These are phyloP conservation scores for Astrothelium macrocarpum DNA, from an alignment of 495 filamentous ascomycete genomes.

Conservation along the genomic window DNA sequence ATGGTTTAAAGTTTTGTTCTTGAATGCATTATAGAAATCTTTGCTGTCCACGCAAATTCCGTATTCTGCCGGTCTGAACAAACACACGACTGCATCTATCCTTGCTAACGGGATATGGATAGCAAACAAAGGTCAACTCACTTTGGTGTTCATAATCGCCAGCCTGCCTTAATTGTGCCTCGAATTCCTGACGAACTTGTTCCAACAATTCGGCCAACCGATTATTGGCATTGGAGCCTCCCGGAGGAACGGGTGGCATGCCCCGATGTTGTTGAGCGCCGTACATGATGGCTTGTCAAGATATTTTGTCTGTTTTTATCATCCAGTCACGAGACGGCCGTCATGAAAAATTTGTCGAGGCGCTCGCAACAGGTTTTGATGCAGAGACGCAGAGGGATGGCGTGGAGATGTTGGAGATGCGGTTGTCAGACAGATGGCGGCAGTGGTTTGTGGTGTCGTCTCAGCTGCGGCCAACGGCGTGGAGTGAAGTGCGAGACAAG, in stretches of 20 bases:
- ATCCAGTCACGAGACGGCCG: neutral
- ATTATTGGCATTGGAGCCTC: constrained; percentile 45
- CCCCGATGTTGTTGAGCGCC: constrained; percentile 63
- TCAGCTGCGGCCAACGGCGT: neutral
- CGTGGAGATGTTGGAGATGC: neutral
- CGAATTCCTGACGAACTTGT: constrained; percentile 82
- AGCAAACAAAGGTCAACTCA: constrained; percentile 43
- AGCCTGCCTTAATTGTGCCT: constrained; percentile 57
- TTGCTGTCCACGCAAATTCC: no score
- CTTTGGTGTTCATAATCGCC: constrained; percentile 83
- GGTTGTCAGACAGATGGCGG: neutral
- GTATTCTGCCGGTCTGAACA: neutral
- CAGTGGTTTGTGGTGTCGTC: neutral
- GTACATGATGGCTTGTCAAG: constrained; percentile 56
- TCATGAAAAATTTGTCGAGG: neutral
- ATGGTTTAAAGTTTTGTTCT: neutral
- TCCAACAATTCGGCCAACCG: constrained; percentile 88
- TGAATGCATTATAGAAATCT: no score
- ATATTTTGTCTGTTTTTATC: neutral
- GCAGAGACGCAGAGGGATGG: neutral
- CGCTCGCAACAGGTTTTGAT: neutral
- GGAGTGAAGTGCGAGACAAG: neutral
- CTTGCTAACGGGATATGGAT: neutral
- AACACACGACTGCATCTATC: neutral
- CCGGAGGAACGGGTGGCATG: constrained; percentile 47